These are phyloP conservation scores for Beauveria brongniartii DNA, from an alignment of 2,329 filamentous ascomycete genomes.

Conservation along the genomic window DNA sequence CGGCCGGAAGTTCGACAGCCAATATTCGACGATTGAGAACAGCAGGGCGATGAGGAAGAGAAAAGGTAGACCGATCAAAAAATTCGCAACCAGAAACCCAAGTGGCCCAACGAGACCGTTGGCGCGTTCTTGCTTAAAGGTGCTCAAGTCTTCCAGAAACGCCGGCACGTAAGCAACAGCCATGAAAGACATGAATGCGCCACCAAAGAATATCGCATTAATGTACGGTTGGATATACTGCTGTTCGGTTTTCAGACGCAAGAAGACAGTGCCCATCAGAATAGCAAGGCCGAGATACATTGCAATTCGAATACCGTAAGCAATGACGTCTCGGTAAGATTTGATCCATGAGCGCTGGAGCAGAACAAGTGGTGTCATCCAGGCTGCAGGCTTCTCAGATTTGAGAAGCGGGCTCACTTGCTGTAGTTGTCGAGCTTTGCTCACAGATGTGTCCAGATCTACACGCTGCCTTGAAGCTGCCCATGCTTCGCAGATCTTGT, in stretches of 20 bases:
- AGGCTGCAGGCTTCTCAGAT: slow-evolving; percentile 33
- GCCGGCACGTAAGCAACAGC: slow-evolving; percentile 78
- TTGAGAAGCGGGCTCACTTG: slow-evolving; percentile 15
- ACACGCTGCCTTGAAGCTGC: slow-evolving; percentile 11
- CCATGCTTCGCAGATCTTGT: slow-evolving; percentile 21
- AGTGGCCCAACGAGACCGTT: slow-evolving; percentile 75
- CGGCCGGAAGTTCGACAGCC: slow-evolving; percentile 68
- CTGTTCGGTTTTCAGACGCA: slow-evolving; percentile 61
- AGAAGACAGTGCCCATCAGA: slow-evolving; percentile 84
- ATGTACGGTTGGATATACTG: slow-evolving; percentile 71
- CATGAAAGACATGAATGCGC: slow-evolving; percentile 74
- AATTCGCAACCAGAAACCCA: slow-evolving; percentile 69
- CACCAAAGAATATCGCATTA: slow-evolving; percentile 73
- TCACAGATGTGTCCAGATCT: not conserved
- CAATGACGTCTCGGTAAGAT: slow-evolving; percentile 74
- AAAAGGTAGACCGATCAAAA: slow-evolving; percentile 73
- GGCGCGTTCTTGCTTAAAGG: slow-evolving; percentile 67
- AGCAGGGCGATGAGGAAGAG: slow-evolving; percentile 69
- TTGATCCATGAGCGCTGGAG: slow-evolving; percentile 77
- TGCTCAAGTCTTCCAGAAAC: slow-evolving; percentile 69
- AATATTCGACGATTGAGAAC: slow-evolving; percentile 71
- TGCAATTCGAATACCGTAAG: slow-evolving; percentile 71
- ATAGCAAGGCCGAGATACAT: slow-evolving; percentile 74
- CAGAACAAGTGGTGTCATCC: slow-evolving; percentile 52
- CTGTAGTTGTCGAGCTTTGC: slow-evolving; percentile 5